phyloP scores from a whole-genome alignment of 345 rosid species.

The Salix dunnii region DNA sequence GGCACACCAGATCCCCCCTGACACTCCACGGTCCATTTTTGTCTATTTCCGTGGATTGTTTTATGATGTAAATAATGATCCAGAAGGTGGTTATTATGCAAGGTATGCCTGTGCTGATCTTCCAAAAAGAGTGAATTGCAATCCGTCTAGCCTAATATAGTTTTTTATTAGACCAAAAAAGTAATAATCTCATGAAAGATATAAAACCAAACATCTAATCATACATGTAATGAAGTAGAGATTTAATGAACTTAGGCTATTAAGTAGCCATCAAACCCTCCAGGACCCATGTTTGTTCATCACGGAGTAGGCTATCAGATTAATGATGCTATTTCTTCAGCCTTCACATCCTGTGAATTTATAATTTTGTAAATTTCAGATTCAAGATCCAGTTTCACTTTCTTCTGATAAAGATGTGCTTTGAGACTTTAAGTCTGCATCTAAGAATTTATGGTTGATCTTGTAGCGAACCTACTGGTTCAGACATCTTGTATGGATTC shows the following conservation, averaged over 20 bases:
- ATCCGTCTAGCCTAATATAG: background rate
- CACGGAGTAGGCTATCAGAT: too few species aligned
- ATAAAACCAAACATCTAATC: background rate
- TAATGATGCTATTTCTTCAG: background rate
- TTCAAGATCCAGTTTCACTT: background rate
- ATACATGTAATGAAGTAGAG: background rate
- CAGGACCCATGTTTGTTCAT: background rate
- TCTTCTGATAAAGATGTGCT: background rate
- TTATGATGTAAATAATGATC: slow-evolving; percentile 89
- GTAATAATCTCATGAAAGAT: background rate
- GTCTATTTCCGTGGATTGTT: slow-evolving; percentile 94
- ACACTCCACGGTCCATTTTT: slow-evolving; percentile 82
- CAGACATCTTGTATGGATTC: background rate
- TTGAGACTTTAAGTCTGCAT: background rate
- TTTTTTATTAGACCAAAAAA: background rate
- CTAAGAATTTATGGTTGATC: background rate
- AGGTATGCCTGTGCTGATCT: slow-evolving; percentile 44
- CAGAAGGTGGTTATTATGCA: slow-evolving; percentile 97
- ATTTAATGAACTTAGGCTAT: background rate
- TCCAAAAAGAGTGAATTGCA: background rate
- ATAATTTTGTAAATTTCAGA: background rate
- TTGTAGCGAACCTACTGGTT: background rate
- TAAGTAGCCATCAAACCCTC: background rate
- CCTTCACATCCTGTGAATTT: background rate
- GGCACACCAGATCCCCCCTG: slow-evolving; percentile 68